Conservation (phyloP, 78 protist species). For the Monocercomonoides exilis region DNA sequence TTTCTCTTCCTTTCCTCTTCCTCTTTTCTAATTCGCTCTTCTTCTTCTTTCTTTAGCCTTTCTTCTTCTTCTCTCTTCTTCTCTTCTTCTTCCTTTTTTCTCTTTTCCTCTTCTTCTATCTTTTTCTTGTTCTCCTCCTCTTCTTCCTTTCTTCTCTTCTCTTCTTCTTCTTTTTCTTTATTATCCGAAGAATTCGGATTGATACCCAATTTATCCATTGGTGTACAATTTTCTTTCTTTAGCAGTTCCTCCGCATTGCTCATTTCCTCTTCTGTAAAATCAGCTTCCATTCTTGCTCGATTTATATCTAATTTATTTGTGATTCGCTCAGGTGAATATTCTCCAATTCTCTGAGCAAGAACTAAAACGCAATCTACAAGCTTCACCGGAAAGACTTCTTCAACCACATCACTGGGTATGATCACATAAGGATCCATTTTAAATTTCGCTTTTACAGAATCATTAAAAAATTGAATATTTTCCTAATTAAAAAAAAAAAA, state of each 20-base stretch:
- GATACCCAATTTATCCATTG: no score
- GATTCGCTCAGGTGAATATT: neutral
- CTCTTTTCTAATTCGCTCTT: neutral
- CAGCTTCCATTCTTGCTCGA: neutral
- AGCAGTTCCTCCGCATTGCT: neutral
- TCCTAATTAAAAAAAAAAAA: neutral
- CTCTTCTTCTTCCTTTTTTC: neutral
- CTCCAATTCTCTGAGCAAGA: neutral
- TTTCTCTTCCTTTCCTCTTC: neutral
- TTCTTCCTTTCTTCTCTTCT: neutral
- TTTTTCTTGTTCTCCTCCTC: neutral
- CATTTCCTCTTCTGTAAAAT: neutral
- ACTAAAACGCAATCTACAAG: neutral
- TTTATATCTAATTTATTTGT: neutral
- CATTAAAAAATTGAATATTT: neutral
- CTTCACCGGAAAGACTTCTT: neutral
- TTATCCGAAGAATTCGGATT: no score
- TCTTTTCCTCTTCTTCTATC: neutral
- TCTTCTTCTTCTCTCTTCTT: neutral
- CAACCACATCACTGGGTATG: neutral
- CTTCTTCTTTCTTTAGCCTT: neutral
- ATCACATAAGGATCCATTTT: neutral
- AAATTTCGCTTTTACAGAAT: neutral
- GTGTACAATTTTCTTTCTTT: no score
- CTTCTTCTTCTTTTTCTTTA: neutral